Evolutionary conservation across 441 rosid genomes (phyloP), one percentile per base, ranked within the genome.

Genomic region (Omphalea diandra): DNA sequence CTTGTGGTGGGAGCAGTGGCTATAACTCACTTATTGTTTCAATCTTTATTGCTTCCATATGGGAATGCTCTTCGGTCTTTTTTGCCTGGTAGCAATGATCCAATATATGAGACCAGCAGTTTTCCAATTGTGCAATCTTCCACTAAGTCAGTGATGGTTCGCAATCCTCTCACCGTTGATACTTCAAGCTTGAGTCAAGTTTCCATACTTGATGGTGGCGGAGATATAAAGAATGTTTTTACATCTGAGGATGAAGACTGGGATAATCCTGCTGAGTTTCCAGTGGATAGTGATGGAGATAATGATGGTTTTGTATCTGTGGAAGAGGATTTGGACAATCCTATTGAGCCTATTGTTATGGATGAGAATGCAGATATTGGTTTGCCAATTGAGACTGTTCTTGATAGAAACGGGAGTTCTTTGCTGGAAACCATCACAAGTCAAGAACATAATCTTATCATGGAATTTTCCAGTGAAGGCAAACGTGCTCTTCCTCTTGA

Each of bases 31-130:
- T 46, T 85, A 50, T 63, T 83, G 59, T 78, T 93, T 69, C 96
- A 87, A 75, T 86, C 83, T 72, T 72, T 85, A 20, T 77, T 88
- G 77, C 89, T 87, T 77, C 92, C 96, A 1, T 87, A 85, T 55
- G 87, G 89, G 58, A 84, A 76, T 76, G 90, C 94, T 76, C 85
- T 88, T 68, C 79, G 74, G 46, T 92, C 91, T 68, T 76, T 85
- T 56, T 77, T 87, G n/a, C 90, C 91, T 1, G 43, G 68, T 59
- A 59, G 36, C 20, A 65, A 73, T 50, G 76, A 46, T 31, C 47
- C 67, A 1, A 35, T 69, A 12, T 63, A 33, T 41, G 80, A 71
- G 46, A 63, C 70, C 44, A 73, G 56, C 67, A 68, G 73, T 70
- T 36, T 73, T 53, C 60, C 40, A 17, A 10, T 33, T 52, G 22